Evolutionary conservation across 345 rosid species (phyloP).

Genomic region (Pelargonium nanum): DNA sequence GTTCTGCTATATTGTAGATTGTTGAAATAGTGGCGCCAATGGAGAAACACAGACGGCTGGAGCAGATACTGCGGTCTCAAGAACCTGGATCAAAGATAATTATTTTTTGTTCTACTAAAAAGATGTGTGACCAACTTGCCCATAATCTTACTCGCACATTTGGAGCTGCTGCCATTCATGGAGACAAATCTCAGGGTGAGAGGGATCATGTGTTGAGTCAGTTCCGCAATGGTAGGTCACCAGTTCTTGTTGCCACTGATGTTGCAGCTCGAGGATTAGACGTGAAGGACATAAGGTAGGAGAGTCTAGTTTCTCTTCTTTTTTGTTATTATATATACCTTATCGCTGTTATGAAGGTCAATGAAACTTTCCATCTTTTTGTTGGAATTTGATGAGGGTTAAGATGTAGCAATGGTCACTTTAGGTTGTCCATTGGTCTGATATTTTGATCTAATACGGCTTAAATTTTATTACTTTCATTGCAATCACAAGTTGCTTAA

Average conservation of each 20-base stretch:
- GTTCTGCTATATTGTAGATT: constrained; percentile 34
- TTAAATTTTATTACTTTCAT: too few species aligned
- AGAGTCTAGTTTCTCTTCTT: background rate
- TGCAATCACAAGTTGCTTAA: too few species aligned
- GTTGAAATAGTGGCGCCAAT: constrained; percentile 68
- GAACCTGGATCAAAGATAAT: constrained; percentile 78
- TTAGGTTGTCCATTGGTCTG: background rate
- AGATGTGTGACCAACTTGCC: constrained; percentile 85
- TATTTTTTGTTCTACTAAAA: constrained; percentile 76
- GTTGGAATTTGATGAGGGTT: too few species aligned
- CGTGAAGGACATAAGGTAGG: constrained; percentile 84
- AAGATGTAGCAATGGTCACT: background rate
- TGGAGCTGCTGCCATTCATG: constrained; percentile 90
- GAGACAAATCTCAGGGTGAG: constrained; percentile 83
- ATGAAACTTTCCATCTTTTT: background rate
- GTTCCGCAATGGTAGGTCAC: constrained; percentile 72
- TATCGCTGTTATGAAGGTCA: background rate
- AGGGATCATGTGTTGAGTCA: constrained; percentile 71
- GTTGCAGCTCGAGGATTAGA: constrained; percentile 93
- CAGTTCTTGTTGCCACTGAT: constrained; percentile 82
- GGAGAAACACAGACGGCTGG: constrained; percentile 88
- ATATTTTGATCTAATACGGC: too few species aligned
- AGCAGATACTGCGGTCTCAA: constrained; percentile 82
- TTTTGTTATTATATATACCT: too few species aligned
- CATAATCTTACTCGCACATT: constrained; percentile 62